Conservation (phyloP, 257 asterid species). For the Solanum peruvianum region DNA sequence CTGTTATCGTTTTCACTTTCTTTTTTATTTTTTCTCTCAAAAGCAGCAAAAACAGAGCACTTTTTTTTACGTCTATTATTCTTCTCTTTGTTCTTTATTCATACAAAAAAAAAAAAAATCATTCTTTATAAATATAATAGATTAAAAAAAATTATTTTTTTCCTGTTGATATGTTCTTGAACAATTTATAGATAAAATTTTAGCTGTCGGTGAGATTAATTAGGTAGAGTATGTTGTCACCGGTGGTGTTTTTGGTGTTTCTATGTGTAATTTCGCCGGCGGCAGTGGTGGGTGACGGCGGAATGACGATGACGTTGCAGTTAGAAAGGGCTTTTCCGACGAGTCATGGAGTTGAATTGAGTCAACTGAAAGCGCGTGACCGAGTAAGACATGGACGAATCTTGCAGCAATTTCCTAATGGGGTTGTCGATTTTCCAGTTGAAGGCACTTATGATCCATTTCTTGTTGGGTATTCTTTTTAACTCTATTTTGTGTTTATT, state of each 20-base stretch:
- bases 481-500: background rate
- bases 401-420: constrained; percentile 47
- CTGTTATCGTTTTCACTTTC: background rate
- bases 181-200: background rate
- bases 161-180: background rate
- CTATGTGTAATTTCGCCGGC: constrained; percentile 12
- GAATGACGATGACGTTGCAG: constrained; percentile 34
- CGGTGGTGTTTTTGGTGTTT: constrained; percentile 13
- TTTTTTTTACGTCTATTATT: background rate
- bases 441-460: constrained; percentile 86
- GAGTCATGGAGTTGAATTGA: constrained; percentile 59
- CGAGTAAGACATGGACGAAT: constrained; percentile 63
- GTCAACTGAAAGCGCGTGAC: constrained; percentile 64
- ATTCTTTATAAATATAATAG: background rate
- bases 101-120: background rate
- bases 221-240: background rate
- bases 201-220: background rate
- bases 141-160: background rate
- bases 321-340: constrained; percentile 59
- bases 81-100: background rate
- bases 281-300: constrained; percentile 31
- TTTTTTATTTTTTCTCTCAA: background rate
- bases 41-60: background rate
- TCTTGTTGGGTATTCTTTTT: constrained; percentile 61
- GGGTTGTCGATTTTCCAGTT: constrained; percentile 76